These are phyloP conservation scores for Fusarium sp. DNA, from an alignment of 2,329 filamentous ascomycete species.

Conservation along the genomic window DNA sequence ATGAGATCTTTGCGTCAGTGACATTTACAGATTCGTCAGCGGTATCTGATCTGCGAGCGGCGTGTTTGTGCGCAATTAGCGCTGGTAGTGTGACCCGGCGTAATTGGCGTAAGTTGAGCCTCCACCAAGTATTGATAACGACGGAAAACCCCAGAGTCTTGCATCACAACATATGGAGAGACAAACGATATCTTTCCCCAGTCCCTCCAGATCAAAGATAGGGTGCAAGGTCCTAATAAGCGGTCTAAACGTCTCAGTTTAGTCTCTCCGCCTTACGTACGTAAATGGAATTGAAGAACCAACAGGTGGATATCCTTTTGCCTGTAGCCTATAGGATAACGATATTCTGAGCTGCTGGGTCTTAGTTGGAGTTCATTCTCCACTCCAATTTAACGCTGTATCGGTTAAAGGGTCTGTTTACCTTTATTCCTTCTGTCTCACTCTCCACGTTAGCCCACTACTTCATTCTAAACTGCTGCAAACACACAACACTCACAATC, in stretches of 20 bases:
- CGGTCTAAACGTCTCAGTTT: neutral
- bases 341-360: accelerated
- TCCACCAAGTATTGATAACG: neutral
- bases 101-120: neutral
- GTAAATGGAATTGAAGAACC: accelerated
- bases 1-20: no score
- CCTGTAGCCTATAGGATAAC: neutral
- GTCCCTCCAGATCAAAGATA: accelerated
- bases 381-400: neutral
- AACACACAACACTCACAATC: no score
- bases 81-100: no score
- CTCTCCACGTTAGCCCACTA: no score
- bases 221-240: accelerated
- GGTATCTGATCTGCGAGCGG: no score
- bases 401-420: neutral
- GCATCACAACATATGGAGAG: neutral
- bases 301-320: neutral
- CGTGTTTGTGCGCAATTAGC: neutral
- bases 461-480: no score
- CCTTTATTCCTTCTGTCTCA: no score
- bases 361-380: accelerated
- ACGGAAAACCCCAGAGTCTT: neutral
- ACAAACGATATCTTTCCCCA: accelerated
- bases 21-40: no score
- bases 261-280: neutral